Percentiles rank a stretch among this genome's conserved stretches.
phyloP scores from a whole-genome alignment of 345 rosid genomes.

The Populus pruinosa region DNA sequence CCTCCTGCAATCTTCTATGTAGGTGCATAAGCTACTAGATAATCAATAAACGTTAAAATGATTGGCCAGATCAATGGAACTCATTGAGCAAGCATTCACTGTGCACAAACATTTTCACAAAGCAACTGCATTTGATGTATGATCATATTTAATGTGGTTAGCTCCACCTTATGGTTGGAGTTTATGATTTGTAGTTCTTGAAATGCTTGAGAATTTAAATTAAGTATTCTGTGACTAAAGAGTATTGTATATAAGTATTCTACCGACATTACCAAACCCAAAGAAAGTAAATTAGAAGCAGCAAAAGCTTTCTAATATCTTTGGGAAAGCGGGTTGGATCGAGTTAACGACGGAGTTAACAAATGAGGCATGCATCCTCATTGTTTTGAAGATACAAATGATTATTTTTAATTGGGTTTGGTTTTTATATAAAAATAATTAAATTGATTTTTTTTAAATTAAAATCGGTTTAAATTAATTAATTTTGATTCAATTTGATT shows the following conservation, averaged over 20 bases:
- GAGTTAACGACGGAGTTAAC: too few relatives aligned
- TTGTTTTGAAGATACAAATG: rapidly evolving
- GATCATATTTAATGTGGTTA: not conserved
- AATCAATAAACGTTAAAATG: not conserved
- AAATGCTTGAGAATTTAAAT: not conserved
- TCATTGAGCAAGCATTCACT: not conserved
- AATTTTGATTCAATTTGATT: rapidly evolving
- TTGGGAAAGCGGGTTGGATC: too few relatives aligned
- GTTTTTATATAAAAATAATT: too few relatives aligned
- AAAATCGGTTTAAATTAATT: rapidly evolving
- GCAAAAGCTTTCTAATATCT: too few relatives aligned
- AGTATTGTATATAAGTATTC: too few relatives aligned
- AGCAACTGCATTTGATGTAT: not conserved
- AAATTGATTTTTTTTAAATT: too few relatives aligned
- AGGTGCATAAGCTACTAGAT: not conserved
- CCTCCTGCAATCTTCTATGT: not conserved
- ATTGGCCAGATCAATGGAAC: not conserved
- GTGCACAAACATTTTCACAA: not conserved
- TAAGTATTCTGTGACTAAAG: too few relatives aligned
- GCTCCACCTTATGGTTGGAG: not conserved
- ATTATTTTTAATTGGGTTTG: too few relatives aligned
- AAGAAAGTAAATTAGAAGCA: too few relatives aligned
- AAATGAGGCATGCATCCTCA: too few relatives aligned
- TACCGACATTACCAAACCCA: too few relatives aligned
- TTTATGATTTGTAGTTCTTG: not conserved